Base-by-base conservation (phyloP, 495 filamentous ascomycete genomes). In the Aspergillus olivimuriae region DNA sequence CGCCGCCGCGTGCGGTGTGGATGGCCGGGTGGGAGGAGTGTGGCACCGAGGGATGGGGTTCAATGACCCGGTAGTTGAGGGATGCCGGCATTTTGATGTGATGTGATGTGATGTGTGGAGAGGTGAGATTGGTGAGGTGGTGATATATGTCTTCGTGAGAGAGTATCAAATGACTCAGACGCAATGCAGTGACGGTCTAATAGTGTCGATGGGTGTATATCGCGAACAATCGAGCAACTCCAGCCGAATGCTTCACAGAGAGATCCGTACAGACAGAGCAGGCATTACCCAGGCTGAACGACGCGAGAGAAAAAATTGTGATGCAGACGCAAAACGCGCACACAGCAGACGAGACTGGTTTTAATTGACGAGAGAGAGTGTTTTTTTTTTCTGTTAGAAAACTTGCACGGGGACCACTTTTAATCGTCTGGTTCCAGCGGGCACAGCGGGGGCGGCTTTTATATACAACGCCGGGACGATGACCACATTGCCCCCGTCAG, bases 1-100 rank as follows among this genome's bases (percentile, higher is more conserved):
- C 84, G 31, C 90, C 91, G 51, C 91, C 91, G 23, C 89, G 87
- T 57, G 89, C 90, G 16, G 81, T 77, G 72, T 88, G 82, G 51
- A 82, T 72, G 44, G 67, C 69, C 19, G 65, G 67, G 63, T 81
- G 83, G 52, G 68, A 67, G 62, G 74, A 70, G 54, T 75, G 63
- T 43, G 76, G 73, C 47, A 86, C 71, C 51, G 82, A 82, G 22
- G 87, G 87, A 72, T 88, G 82, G 39, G 87, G 86, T 65, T 94
- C 86, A 64, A 81, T 77, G 72, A 91, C 76, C 55, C 75, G 75
- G 79, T 82, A 86, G 57, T 68, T 63, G 50, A 62, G 52, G 42
- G 54, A 43, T 41, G 59, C 43, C 46, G 57, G 61, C 43, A 52
- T 61, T 46, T 34, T 11, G 48, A 44, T 46, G 35, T 8, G 48